Percentiles rank a stretch among this genome's conserved stretches.
phyloP scores from a whole-genome alignment of 495 filamentous ascomycete genomes.

The Corynascus novoguineensis region DNA sequence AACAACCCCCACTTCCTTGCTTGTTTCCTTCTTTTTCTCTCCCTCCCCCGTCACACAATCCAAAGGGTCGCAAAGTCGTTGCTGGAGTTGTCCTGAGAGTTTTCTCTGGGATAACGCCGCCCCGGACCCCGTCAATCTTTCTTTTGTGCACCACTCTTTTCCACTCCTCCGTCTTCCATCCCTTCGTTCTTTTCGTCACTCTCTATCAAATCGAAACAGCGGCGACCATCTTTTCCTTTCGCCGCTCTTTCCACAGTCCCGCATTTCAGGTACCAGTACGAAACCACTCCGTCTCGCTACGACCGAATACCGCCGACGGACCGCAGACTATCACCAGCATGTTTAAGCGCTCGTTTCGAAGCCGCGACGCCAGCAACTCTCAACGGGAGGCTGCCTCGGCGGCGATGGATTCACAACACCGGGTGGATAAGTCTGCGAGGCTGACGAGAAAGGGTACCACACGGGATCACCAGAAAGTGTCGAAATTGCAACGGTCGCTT shows the following conservation, averaged over 20 bases:
- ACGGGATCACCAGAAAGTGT: constrained; percentile 63
- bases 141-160: constrained; percentile 43
- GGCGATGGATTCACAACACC: constrained; percentile 43
- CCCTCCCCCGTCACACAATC: constrained; percentile 44
- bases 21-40: constrained; percentile 29
- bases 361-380: constrained; percentile 44
- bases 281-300: constrained; percentile 20
- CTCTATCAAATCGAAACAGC: constrained; percentile 32
- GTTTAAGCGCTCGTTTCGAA: constrained; percentile 80
- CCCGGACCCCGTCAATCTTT: constrained; percentile 49
- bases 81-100: constrained; percentile 40
- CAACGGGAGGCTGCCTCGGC: constrained; percentile 29
- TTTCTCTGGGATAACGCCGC: constrained; percentile 40
- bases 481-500: constrained; percentile 60
- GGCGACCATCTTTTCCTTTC: constrained; percentile 23
- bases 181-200: constrained; percentile 44
- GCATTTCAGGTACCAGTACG: constrained; percentile 26
- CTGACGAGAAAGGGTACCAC: constrained; percentile 61
- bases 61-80: constrained; percentile 49
- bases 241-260: constrained; percentile 28
- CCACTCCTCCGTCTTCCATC: constrained; percentile 25
- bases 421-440: constrained; percentile 73
- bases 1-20: constrained; percentile 19
- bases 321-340: constrained; percentile 52
- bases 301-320: constrained; percentile 11